Conservation (phyloP, 306 rosid genomes). For the Erythrophleum fordii region DNA sequence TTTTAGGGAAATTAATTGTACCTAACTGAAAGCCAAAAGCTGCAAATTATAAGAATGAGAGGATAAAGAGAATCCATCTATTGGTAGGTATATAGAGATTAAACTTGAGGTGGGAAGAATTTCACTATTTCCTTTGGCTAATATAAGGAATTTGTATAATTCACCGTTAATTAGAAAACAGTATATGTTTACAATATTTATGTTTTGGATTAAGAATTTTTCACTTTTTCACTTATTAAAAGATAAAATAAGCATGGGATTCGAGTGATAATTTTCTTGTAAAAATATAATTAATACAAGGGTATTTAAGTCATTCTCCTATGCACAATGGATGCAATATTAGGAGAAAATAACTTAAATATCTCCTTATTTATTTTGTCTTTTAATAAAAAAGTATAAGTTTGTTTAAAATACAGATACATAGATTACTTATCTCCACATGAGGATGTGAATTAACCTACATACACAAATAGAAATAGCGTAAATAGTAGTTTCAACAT, state of each 20-base stretch:
- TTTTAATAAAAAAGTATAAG: no score
- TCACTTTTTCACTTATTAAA: neutral
- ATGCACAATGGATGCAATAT: no score
- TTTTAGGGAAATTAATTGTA: neutral
- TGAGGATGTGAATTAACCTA: no score
- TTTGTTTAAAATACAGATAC: no score
- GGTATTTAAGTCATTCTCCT: no score
- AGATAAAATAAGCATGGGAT: neutral
- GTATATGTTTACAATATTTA: neutral
- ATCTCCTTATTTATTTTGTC: no score
- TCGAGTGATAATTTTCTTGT: neutral
- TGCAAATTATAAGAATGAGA: neutral
- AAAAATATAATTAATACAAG: no score
- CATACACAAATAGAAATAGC: no score
- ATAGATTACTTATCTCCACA: no score
- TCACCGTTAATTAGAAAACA: no score
- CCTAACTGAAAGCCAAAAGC: neutral
- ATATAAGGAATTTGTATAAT: neutral
- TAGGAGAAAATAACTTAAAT: no score
- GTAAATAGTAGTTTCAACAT: no score
- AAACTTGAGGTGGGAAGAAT: neutral
- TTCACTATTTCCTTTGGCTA: neutral
- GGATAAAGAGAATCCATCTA: neutral
- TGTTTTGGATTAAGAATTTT: neutral
- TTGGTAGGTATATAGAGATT: neutral